Conservation (phyloP, 352 stramenopile genomes). For the Phytophthora hibernalis region DNA sequence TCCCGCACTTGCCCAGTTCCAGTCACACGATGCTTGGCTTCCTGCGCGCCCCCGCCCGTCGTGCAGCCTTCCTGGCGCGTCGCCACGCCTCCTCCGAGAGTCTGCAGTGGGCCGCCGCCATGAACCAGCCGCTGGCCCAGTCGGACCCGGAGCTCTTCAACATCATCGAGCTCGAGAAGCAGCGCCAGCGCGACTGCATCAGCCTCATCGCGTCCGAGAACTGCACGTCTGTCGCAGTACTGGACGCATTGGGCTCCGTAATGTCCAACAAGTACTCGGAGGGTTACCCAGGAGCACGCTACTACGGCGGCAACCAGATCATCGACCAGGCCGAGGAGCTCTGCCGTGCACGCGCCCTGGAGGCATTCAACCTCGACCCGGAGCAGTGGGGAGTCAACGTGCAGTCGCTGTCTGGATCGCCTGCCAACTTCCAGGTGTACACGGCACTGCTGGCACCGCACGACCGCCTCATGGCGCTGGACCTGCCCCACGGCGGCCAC, state of each 20-base stretch:
- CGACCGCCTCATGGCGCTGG: conserved; percentile 98
- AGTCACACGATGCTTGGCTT: conserved; percentile 36
- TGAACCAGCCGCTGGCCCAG: conserved; percentile 91
- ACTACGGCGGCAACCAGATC: conserved; percentile 99
- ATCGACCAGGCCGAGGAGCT: conserved; percentile 99
- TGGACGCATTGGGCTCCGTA: conserved; percentile 98
- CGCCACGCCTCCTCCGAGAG: conserved; percentile 65
- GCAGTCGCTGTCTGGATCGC: conserved; percentile 97
- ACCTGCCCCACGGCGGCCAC: conserved; percentile 98
- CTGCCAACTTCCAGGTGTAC: conserved; percentile 99
- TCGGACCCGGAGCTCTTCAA: conserved; percentile 94
- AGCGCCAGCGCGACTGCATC: conserved; percentile 97
- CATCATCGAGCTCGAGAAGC: conserved; percentile 98
- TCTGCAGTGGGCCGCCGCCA: conserved; percentile 69
- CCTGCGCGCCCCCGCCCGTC: conserved; percentile 31
- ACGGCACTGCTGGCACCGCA: conserved; percentile 98
- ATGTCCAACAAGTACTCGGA: conserved; percentile 99
- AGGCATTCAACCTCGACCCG: conserved; percentile 97
- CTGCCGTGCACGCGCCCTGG: conserved; percentile 97
- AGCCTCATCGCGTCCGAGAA: conserved; percentile 99
- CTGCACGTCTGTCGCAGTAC: conserved; percentile 97
- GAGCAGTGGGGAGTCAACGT: conserved; percentile 97
- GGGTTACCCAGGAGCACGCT: conserved; percentile 94
- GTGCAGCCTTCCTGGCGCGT: conserved; percentile 29
- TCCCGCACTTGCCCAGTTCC: conserved; percentile 27